phyloP scores from a whole-genome alignment of 768 basidiomycete genomes.

The Phlegmacium glaucopus region DNA sequence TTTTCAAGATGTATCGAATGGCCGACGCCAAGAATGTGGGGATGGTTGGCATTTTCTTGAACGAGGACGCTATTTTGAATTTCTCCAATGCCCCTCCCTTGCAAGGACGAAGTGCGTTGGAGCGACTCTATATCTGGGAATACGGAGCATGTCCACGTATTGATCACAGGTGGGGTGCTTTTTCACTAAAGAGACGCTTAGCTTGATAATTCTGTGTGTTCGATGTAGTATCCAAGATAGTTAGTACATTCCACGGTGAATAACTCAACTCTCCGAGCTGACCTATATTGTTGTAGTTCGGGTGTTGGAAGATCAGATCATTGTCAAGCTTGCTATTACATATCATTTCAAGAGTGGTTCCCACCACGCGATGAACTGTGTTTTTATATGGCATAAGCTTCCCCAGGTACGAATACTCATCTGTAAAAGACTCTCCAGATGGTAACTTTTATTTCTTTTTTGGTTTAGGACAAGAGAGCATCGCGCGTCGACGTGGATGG shows the following conservation, averaged over 20 bases:
- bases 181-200: neutral
- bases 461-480: slow-evolving; percentile 8
- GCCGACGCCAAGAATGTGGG: slow-evolving; percentile 13
- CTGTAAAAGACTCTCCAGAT: neutral
- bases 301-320: slow-evolving; percentile 4
- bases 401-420: slow-evolving; percentile 2
- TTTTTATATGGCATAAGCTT: slow-evolving; percentile 11
- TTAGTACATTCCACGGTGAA: neutral
- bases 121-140: slow-evolving; percentile 14
- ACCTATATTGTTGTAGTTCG: slow-evolving; percentile 2
- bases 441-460: neutral
- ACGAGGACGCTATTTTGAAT: slow-evolving; percentile 11
- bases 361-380: slow-evolving; percentile 8
- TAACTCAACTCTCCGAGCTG: neutral
- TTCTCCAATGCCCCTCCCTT: slow-evolving; percentile 5
- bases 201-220: neutral
- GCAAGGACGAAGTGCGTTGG: slow-evolving; percentile 9
- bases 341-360: slow-evolving; percentile 13
- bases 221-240: slow-evolving; percentile 5
- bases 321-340: slow-evolving; percentile 5
- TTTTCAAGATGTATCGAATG: slow-evolving; percentile 12
- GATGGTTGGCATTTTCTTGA: slow-evolving; percentile 11
- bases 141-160: slow-evolving; percentile 14
- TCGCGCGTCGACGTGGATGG: slow-evolving; percentile 13
- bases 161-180: slow-evolving; percentile 8